Evolutionary conservation across 2,329 filamentous ascomycete species (phyloP), one percentile per base, ranked within the genome.

Genomic region (Colletotrichum brevisporum): DNA sequence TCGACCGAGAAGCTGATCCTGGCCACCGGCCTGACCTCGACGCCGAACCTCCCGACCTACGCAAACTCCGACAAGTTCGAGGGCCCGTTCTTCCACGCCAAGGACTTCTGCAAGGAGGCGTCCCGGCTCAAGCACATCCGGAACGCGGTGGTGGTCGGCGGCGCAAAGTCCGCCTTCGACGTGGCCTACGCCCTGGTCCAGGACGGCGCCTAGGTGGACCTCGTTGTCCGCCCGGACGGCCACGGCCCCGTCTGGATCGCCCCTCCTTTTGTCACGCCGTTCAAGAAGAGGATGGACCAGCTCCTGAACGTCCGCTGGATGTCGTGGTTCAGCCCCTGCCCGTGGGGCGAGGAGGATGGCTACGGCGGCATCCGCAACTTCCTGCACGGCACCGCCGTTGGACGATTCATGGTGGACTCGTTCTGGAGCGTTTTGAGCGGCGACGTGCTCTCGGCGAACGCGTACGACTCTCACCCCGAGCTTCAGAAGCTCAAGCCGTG

Each of bases 301-400:
- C 79, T 92, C 0, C 60, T 76, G 0, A 86, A 74, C 26, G 74
- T 86, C 0, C 86, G 91, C 0, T 84, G 89, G 70, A 78, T 92
- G 71, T 89, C 86, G 0, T 92, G 89, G 86, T 86, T 93, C 75
- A 88, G 84, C 21, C 90, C 91, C 0, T 92, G 90, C 71, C 84
- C 89, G 2, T 93, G 89, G 88, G 89, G 88, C 1, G 78, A 81
- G 2, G 85, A 83, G 10, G 87, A 88, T 69, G 88, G 87, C 1
- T 87, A 80, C 55, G 80, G 83, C 6, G 77, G 76, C n/a, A 74
- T 85, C 0, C 79, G 86, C 3, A 74, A 76, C 4, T 84, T 88
- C 55, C 74, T 90, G 2, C 86, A 90, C 57, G 79, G 82, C 2
- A 89, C 85, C 0, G 76, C 78, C 52, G 26, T 88, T 0, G 87